These are phyloP conservation scores for Malus sylvestris DNA, from an alignment of 306 rosid species.

Conservation along the genomic window DNA sequence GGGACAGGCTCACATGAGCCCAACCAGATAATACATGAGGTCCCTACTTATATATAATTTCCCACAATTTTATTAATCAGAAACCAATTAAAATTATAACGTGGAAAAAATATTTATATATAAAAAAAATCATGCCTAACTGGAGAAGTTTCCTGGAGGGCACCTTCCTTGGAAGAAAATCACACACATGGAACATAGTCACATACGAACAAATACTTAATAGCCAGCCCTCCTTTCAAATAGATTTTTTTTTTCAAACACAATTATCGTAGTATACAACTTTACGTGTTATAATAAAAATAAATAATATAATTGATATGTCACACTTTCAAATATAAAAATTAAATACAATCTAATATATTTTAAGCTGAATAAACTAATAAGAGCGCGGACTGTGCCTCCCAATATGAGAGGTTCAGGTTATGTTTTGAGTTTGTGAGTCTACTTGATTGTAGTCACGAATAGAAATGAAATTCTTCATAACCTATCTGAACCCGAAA, in stretches of 20 bases:
- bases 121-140: neutral
- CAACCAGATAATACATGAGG: constrained; percentile 46
- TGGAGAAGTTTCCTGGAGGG: constrained; percentile 22
- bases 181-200: neutral
- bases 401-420: too few species aligned
- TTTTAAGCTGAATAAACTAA: too few species aligned
- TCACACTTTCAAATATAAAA: too few species aligned
- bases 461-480: too few species aligned
- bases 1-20: constrained; percentile 48
- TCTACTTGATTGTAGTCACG: too few species aligned
- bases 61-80: neutral
- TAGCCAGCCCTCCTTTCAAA: neutral
- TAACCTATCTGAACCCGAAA: accelerated
- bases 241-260: neutral
- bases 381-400: too few species aligned
- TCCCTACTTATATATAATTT: constrained; percentile 27
- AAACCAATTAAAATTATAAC: neutral
- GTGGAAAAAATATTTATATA: neutral
- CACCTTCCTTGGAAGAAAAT: constrained; percentile 10
- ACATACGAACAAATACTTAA: neutral
- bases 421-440: accelerated
- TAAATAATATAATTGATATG: too few species aligned
- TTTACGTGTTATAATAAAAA: too few species aligned
- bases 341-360: too few species aligned
- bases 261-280: too few species aligned